phyloP scores from a whole-genome alignment of 2,329 filamentous ascomycete species.

The Colletotrichum sp. region DNA sequence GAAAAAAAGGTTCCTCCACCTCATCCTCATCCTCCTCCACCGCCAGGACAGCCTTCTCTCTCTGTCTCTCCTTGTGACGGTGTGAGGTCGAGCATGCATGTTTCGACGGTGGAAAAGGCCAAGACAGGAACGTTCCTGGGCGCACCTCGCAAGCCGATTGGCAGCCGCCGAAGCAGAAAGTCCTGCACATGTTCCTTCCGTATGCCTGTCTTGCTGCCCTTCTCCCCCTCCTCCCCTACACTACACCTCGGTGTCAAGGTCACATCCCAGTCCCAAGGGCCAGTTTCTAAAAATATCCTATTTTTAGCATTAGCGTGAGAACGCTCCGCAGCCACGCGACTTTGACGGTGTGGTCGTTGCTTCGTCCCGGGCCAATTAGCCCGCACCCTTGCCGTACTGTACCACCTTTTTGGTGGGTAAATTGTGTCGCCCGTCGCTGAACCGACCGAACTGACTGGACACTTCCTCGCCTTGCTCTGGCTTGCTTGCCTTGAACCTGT shows the following conservation, averaged over 20 bases:
- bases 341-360: not conserved
- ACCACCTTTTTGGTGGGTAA: conserved; percentile 3
- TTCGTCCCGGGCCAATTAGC: not conserved
- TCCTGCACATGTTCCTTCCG: not conserved
- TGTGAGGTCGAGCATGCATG: conserved; percentile 8
- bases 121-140: not conserved
- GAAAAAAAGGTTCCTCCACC: not conserved
- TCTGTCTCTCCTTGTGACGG: conserved; percentile 3
- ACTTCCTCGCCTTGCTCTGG: not conserved
- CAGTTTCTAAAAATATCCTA: conserved; percentile 21
- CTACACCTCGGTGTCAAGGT: not conserved
- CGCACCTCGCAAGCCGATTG: conserved; percentile 10
- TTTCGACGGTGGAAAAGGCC: not conserved
- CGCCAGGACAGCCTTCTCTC: not conserved
- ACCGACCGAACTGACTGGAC: not conserved
- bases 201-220: not conserved
- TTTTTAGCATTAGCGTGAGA: conserved; percentile 15
- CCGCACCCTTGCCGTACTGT: not conserved
- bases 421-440: not conserved
- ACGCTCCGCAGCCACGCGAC: conserved; percentile 15
- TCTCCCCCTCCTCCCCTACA: not conserved
- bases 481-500: not conserved
- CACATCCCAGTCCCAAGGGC: not conserved
- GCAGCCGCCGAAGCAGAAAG: not conserved
- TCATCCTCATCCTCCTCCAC: not conserved